Base-by-base conservation (phyloP, 2,329 filamentous ascomycete species). In the Aspergillus clavatus region DNA sequence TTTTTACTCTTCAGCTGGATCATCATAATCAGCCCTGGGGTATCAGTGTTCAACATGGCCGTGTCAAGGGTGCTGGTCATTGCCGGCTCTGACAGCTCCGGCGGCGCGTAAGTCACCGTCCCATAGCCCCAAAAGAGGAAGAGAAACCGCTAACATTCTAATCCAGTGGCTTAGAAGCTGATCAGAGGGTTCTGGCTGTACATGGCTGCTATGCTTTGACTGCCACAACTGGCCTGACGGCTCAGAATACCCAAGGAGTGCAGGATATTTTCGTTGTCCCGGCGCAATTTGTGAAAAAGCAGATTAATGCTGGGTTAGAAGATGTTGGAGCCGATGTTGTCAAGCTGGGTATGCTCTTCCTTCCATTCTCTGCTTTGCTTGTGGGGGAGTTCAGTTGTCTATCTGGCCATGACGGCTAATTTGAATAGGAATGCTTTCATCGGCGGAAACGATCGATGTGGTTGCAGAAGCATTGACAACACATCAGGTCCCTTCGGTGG, bases 181-280 rank as follows among this genome's bases (percentile, higher is more conserved):
- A 97, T 65, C 90, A 97, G 63, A 95, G 95, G 66, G 89, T 95
- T 50, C 85, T 95, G 49, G 86, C 89, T 36, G 88, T 87, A 14
- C 89, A 97, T 78, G 84, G 86, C 48, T 93, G 87, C 71, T 97
- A 97, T 75, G 89, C 89, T 48, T 94, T 96, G 83, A 96, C 91
- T 40, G 89, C 90, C 18, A 96, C 91, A 7, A 94, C 91, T 11
- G 91, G 91, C 16, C 73, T 98, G 61, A 98, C 93, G n/a, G 90
- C 89, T 12, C 93, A 97, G 63, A 95, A 97, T 68, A 98, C 93
- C 0, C 76, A 80, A 42, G 89, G 89, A 4, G 89, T 97, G 11
- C 76, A 82, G 50, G 88, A 79, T 53, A 88, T 97, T 41, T 88
- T 95, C 61, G 72, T 85, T 45, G 80, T 87, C 6, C 91, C 91